Percentiles rank a stretch among this genome's conserved stretches.
Conservation (phyloP, 2,329 filamentous ascomycete species). For the Pyricularia sp. region DNA sequence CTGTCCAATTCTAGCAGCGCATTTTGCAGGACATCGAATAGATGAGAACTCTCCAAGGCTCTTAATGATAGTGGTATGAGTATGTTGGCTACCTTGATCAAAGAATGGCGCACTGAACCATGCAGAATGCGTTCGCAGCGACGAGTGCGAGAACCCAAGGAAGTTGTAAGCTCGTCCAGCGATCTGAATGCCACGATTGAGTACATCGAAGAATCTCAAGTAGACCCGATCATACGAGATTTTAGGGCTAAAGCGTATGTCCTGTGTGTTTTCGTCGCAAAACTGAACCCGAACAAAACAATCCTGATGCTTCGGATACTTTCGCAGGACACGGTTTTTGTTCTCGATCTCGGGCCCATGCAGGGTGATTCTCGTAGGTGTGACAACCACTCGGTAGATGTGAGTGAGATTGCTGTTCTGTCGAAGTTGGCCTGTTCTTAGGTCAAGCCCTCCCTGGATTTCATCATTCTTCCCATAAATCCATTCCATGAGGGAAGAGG, state of each 20-base stretch:
- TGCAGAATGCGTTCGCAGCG: conserved; percentile 55
- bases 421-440: conserved; percentile 10
- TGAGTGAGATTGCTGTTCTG: conserved; percentile 28
- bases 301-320: conserved; percentile 44
- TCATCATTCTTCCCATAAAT: conserved; percentile 28
- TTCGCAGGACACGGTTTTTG: conserved; percentile 59
- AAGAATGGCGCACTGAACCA: conserved; percentile 46
- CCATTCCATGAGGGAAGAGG: conserved; percentile 24
- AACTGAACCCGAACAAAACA: conserved; percentile 61
- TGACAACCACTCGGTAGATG: conserved; percentile 44
- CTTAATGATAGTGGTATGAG: conserved; percentile 30
- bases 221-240: conserved; percentile 39
- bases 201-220: conserved; percentile 44
- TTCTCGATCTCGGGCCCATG: conserved; percentile 52
- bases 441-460: conserved; percentile 4
- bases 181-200: conserved; percentile 47
- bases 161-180: conserved; percentile 52
- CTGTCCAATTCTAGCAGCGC: conserved; percentile 47
- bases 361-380: conserved; percentile 43
- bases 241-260: conserved; percentile 43
- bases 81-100: conserved; percentile 17
- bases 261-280: conserved; percentile 57
- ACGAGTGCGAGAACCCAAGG: conserved; percentile 70
- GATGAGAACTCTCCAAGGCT: conserved; percentile 35
- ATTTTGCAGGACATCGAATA: conserved; percentile 40